Percentiles rank a stretch among this genome's conserved stretches.
These are phyloP conservation scores for Agrocybe pediades DNA, from an alignment of 768 basidiomycete genomes.

Conservation along the genomic window DNA sequence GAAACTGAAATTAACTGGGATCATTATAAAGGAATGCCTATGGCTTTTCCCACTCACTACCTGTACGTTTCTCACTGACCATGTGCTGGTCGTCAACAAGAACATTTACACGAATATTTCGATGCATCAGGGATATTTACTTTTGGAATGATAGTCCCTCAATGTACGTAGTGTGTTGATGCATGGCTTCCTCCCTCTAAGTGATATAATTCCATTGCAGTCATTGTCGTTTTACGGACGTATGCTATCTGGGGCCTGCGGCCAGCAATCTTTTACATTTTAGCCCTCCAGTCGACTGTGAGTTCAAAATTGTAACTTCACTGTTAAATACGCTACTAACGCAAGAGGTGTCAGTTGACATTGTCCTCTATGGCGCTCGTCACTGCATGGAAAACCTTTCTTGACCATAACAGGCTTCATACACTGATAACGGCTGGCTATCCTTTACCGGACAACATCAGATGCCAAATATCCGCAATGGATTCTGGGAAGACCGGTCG, in stretches of 20 bases:
- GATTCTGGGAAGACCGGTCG: too few species aligned
- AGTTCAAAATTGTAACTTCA: background rate
- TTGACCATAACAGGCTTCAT: background rate
- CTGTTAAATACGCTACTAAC: background rate
- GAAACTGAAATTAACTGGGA: too few species aligned
- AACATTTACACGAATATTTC: too few species aligned
- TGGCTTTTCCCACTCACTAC: too few species aligned
- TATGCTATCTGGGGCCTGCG: background rate
- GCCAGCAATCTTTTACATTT: background rate
- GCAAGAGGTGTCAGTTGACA: background rate
- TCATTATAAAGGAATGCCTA: too few species aligned
- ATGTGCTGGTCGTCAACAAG: too few species aligned
- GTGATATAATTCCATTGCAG: background rate
- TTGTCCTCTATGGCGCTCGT: background rate
- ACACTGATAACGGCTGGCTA: too few species aligned
- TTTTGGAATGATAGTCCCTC: background rate
- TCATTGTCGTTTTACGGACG: background rate
- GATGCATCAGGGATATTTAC: too few species aligned
- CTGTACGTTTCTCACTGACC: too few species aligned
- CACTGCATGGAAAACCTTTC: background rate
- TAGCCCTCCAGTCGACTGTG: background rate
- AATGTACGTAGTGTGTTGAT: background rate
- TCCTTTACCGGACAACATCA: too few species aligned
- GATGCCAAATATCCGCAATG: too few species aligned
- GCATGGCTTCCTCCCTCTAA: background rate